phyloP scores from a whole-genome alignment of 2,329 filamentous ascomycete genomes.

The Ambrosiella cleistominuta region DNA sequence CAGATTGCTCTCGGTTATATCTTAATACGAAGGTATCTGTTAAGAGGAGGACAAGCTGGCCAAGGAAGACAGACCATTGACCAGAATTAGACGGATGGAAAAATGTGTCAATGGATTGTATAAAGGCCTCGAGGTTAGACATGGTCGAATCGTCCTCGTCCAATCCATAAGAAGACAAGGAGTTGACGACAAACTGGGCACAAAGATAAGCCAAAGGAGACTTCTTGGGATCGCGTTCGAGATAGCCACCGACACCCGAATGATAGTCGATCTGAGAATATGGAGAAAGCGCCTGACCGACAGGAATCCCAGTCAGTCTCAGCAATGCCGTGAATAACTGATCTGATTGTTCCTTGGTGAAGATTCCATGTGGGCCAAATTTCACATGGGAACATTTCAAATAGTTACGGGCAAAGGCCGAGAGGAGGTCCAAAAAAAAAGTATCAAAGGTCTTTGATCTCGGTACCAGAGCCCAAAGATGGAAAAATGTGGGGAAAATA shows the following conservation, averaged over 20 bases:
- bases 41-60: slow-evolving; percentile 80
- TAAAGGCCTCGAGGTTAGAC: slow-evolving; percentile 70
- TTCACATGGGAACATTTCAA: slow-evolving; percentile 56
- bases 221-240: slow-evolving; percentile 87
- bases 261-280: slow-evolving; percentile 75
- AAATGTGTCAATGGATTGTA: slow-evolving; percentile 93
- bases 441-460: slow-evolving; percentile 76
- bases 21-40: slow-evolving; percentile 93
- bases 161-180: slow-evolving; percentile 68
- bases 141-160: slow-evolving; percentile 64
- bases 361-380: slow-evolving; percentile 78
- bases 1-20: slow-evolving; percentile 89
- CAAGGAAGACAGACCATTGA: slow-evolving; percentile 72
- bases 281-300: slow-evolving; percentile 85
- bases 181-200: slow-evolving; percentile 83
- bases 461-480: slow-evolving; percentile 86
- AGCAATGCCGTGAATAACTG: slow-evolving; percentile 84
- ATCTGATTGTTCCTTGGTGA: slow-evolving; percentile 78
- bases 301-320: slow-evolving; percentile 81
- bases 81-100: slow-evolving; percentile 97
- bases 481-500: slow-evolving; percentile 86
- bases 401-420: slow-evolving; percentile 70
- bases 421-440: slow-evolving; percentile 77
- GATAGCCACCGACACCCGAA: slow-evolving; percentile 64
- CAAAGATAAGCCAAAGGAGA: slow-evolving; percentile 85